Conservation (phyloP, 331 rosid species). For the Saraca asoca region DNA sequence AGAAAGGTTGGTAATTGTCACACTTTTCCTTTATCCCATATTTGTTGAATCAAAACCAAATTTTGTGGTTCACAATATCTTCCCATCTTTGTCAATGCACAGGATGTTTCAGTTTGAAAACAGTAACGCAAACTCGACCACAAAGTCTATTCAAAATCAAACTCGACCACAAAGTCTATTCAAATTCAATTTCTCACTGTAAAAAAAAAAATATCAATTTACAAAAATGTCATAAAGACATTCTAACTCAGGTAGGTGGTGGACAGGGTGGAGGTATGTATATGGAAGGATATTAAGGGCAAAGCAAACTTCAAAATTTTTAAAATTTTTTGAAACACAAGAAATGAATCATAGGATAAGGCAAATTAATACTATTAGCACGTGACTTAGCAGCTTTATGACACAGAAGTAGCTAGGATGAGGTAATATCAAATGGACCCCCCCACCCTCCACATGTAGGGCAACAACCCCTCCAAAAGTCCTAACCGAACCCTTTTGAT, state of each 20-base stretch:
- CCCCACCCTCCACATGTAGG: constrained; percentile 42
- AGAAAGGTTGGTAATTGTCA: background rate
- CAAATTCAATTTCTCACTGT: too few relatives aligned
- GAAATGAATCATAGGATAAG: constrained; percentile 28
- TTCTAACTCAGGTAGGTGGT: too few relatives aligned
- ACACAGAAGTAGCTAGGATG: constrained; percentile 13
- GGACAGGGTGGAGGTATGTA: background rate
- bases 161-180: too few relatives aligned
- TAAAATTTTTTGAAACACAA: too few relatives aligned
- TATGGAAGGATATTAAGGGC: background rate
- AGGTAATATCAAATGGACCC: too few relatives aligned
- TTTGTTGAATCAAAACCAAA: background rate
- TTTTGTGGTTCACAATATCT: background rate
- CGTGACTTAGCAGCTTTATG: constrained; percentile 43
- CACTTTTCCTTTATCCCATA: background rate
- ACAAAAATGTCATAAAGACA: constrained; percentile 3
- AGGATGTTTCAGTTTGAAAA: background rate
- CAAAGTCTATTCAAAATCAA: too few relatives aligned
- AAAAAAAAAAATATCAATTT: constrained; percentile 18
- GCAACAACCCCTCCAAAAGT: constrained; percentile 10
- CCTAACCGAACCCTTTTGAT: too few relatives aligned
- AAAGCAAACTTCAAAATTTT: background rate
- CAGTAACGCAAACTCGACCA: background rate
- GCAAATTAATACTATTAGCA: constrained; percentile 33
- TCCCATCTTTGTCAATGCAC: background rate